Base-by-base conservation (phyloP, 805 yeast species). In the Nakazawaea anatomiae region DNA sequence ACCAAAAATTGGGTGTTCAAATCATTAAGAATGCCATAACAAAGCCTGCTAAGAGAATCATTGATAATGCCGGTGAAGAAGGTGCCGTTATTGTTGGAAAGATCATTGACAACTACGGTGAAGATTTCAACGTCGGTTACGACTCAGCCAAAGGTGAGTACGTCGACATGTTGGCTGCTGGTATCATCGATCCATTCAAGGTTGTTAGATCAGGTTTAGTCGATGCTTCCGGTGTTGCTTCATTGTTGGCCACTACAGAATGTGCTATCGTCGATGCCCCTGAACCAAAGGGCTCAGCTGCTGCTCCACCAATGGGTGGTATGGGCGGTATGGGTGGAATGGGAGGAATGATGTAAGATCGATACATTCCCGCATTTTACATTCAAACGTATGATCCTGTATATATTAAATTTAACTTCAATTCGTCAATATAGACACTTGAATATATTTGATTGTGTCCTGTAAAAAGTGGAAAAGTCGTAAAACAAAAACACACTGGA, bases 161-260 rank as follows among this genome's bases (percentile, higher is more conserved):
- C 76, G 89, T 94, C 57, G 96, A 94, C 70, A 90, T 94, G 97
- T 83, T 92, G 62, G 89, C 89, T 58, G 85, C 94, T 54, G 99
- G 99, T 79, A 92, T 94, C 73, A 89, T 92, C 63, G 99, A 94
- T 72, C 99, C 99, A 60, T 89, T 92, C 82, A 92, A 90, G 81
- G 98, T 92, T 60, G 97, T 94, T 54, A 89, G 94, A 77, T 84
- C 89, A 63, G 97, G 98, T 55, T 77, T 94, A 64, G 89, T 89
- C 52, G 98, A 94, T 65, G 98, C 99, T 55, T 80, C 96, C 47
- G 96, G 98, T 76, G 97, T 94, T 56, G 98, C 99, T 45, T 89
- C 97, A 32, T 77, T 94, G 69, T 79, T 94, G 69, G 97, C 98
- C 57, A 92, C 98, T 53, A 92, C 99, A 57, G 99, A 94, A 76